phyloP scores from a whole-genome alignment of 768 basidiomycete species.

The Tulasnella sp. region DNA sequence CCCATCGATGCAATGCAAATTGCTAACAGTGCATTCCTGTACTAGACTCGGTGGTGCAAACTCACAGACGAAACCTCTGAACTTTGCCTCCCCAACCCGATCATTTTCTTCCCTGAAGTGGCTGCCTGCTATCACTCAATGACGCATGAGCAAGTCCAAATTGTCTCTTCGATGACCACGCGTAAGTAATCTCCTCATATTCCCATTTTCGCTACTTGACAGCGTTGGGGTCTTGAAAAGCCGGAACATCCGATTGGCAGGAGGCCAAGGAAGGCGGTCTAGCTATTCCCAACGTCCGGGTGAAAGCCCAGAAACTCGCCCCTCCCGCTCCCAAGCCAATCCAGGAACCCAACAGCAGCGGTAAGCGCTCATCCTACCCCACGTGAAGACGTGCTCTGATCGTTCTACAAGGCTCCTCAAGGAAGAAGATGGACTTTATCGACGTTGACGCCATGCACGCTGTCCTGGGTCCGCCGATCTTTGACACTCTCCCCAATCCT shows the following conservation, averaged over 20 bases:
- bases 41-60: constrained; percentile 7
- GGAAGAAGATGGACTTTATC: no score
- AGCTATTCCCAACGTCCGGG: background rate
- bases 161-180: background rate
- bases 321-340: background rate
- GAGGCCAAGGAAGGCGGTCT: background rate
- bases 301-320: background rate
- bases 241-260: background rate
- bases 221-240: background rate
- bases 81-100: background rate
- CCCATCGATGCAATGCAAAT: background rate
- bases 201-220: background rate
- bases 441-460: background rate
- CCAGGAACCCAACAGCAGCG: background rate
- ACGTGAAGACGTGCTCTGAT: background rate
- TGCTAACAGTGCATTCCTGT: background rate
- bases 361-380: background rate
- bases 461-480: background rate
- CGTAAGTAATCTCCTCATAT: background rate
- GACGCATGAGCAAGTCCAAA: background rate
- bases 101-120: constrained; percentile 8
- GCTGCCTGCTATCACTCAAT: background rate
- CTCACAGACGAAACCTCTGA: background rate
- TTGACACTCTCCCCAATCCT: no score
- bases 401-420: no score